A percentile compares a stretch with the other conserved stretches of the same genome.
Evolutionary conservation across 345 rosid species (phyloP).

Genomic region (Draba incana): DNA sequence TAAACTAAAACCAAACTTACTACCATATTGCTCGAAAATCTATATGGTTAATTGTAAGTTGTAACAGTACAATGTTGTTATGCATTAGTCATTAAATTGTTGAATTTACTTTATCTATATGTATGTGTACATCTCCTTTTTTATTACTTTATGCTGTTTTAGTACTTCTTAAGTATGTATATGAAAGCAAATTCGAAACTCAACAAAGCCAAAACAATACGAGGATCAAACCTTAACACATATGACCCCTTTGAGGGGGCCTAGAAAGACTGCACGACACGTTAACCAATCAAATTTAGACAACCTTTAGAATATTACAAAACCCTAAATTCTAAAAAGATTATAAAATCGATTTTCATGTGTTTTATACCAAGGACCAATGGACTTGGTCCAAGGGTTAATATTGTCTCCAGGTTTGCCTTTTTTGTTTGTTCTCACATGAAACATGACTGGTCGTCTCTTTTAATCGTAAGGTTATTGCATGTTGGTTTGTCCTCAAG

Average conservation of each 20-base stretch:
- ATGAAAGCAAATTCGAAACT: constrained; percentile 15
- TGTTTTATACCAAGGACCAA: constrained; percentile 27
- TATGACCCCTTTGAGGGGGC: neutral
- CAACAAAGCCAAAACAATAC: constrained; percentile 9
- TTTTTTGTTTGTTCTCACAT: constrained; percentile 6
- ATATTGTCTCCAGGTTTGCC: constrained; percentile 20
- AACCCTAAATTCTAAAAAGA: constrained; percentile 2
- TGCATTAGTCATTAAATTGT: neutral
- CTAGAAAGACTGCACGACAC: constrained; percentile 28
- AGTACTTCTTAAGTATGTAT: neutral
- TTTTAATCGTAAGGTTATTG: constrained; percentile 29
- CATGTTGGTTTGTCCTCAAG: constrained; percentile 21
- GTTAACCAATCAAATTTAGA: constrained; percentile 35
- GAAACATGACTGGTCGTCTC: constrained; percentile 26
- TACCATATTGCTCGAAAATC: neutral
- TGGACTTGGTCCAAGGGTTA: constrained; percentile 36
- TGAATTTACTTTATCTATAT: neutral
- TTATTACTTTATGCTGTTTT: neutral
- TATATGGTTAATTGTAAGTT: neutral
- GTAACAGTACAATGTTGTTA: neutral
- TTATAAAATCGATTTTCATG: neutral
- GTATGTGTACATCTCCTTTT: neutral
- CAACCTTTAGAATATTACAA: constrained; percentile 11
- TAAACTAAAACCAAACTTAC: neutral
- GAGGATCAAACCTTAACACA: constrained; percentile 30